These are phyloP conservation scores for Yueomyces sinensis DNA, from an alignment of 805 yeast species.

Conservation along the genomic window DNA sequence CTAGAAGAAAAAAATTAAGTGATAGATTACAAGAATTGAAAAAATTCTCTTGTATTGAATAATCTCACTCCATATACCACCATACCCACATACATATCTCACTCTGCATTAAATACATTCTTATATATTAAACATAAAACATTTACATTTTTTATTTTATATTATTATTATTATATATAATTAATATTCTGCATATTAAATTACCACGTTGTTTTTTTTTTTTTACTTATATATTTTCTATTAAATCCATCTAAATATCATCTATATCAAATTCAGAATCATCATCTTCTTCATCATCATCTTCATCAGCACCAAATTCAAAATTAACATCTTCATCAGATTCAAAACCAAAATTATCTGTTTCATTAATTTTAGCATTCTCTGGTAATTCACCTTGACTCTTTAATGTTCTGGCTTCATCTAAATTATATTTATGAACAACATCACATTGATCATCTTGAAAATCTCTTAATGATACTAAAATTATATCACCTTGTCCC, in stretches of 20 bases:
- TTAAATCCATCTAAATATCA: too few species aligned
- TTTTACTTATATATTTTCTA: too few species aligned
- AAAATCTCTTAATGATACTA: slow-evolving; percentile 94
- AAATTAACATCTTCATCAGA: slow-evolving; percentile 96
- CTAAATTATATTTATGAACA: slow-evolving; percentile 90
- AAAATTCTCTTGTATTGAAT: slow-evolving; percentile 2
- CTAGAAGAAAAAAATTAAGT: slow-evolving; percentile 22
- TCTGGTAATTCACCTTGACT: slow-evolving; percentile 96
- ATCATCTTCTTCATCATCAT: slow-evolving; percentile 56
- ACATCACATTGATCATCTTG: slow-evolving; percentile 98
- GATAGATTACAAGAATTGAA: slow-evolving; percentile 24
- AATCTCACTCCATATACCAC: too few species aligned
- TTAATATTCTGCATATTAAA: too few species aligned
- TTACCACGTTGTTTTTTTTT: too few species aligned
- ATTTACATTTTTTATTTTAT: too few species aligned
- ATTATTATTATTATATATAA: too few species aligned
- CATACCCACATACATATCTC: too few species aligned
- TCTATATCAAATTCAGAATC: slow-evolving; percentile 71
- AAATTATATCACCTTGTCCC: slow-evolving; percentile 95
- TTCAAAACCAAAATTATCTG: slow-evolving; percentile 92
- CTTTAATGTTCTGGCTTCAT: slow-evolving; percentile 95
- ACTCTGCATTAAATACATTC: too few species aligned
- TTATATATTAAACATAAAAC: too few species aligned
- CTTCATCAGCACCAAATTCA: slow-evolving; percentile 92
- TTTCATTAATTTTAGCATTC: slow-evolving; percentile 92